Evolutionary conservation across 345 rosid species (phyloP).

Genomic region (Boechera stricta): DNA sequence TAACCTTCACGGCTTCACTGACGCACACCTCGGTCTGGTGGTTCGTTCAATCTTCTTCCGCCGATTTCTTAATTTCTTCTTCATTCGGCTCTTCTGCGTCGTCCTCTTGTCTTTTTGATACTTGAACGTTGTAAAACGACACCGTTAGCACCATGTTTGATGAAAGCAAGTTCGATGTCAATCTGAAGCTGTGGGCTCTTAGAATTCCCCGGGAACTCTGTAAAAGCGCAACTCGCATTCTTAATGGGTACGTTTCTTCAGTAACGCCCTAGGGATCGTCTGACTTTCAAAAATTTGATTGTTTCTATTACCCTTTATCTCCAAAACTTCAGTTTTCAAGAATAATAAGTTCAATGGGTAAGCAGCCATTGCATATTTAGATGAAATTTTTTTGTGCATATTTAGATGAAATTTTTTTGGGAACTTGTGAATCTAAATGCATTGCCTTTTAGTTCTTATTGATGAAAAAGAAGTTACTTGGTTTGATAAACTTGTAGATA

Average conservation of each 20-base stretch:
- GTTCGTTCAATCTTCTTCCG: not conserved
- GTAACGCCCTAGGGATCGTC: not conserved
- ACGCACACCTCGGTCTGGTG: not conserved
- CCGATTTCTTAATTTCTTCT: slow-evolving; percentile 3
- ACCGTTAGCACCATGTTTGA: slow-evolving; percentile 54
- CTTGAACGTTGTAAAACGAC: not conserved
- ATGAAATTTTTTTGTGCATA: not conserved
- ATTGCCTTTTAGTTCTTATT: slow-evolving; percentile 5
- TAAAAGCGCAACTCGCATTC: slow-evolving; percentile 60
- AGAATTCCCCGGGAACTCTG: slow-evolving; percentile 86
- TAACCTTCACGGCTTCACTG: not conserved
- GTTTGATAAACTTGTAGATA: slow-evolving; percentile 53
- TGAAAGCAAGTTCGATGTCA: slow-evolving; percentile 74
- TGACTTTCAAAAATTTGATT: not conserved
- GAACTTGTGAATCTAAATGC: not conserved
- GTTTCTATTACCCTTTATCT: not conserved
- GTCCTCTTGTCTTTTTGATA: not conserved
- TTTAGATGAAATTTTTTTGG: too few relatives aligned
- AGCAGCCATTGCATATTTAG: not conserved
- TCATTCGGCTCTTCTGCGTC: not conserved
- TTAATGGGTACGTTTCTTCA: slow-evolving; percentile 65
- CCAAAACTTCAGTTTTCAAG: not conserved
- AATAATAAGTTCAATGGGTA: too few relatives aligned
- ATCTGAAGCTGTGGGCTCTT: slow-evolving; percentile 75
- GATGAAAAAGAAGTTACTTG: slow-evolving; percentile 12